Evolutionary conservation across 2,329 filamentous ascomycete genomes (phyloP).

Genomic region (Torrubiella hemipterigena): DNA sequence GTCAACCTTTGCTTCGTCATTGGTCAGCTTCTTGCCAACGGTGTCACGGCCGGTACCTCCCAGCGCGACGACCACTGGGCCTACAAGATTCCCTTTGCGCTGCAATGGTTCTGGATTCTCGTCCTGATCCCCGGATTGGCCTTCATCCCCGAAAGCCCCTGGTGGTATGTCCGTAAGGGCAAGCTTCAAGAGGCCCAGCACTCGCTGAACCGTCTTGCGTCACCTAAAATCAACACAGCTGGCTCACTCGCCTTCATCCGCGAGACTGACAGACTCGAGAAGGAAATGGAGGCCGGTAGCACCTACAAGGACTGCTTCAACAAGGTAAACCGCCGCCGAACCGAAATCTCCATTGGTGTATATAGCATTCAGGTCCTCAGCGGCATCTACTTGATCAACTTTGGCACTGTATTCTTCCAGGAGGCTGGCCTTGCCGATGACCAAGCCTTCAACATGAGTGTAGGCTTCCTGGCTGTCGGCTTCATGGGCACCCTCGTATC

Average conservation of each 20-base stretch:
- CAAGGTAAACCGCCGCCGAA: constrained; percentile 28
- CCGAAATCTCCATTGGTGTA: constrained; percentile 39
- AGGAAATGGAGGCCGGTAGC: constrained; percentile 23
- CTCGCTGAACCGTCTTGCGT: constrained; percentile 5
- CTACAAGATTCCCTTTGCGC: constrained; percentile 21
- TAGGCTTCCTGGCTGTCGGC: constrained; percentile 15
- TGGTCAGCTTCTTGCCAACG: constrained; percentile 21
- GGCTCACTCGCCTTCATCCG: constrained; percentile 15
- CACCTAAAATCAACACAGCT: not conserved
- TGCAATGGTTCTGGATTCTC: constrained; percentile 20
- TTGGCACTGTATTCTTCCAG: constrained; percentile 31
- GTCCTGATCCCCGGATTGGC: constrained; percentile 13
- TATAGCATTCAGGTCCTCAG: constrained; percentile 52
- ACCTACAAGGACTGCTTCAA: constrained; percentile 36
- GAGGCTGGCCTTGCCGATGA: constrained; percentile 25
- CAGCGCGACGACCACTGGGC: constrained; percentile 15
- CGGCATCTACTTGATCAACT: constrained; percentile 52
- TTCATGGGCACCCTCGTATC: constrained; percentile 25
- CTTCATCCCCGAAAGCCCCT: constrained; percentile 18
- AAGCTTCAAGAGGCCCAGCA: constrained; percentile 8
- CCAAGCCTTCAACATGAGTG: constrained; percentile 19
- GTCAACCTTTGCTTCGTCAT: constrained; percentile 31
- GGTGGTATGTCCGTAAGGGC: constrained; percentile 26
- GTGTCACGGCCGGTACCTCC: constrained; percentile 9
- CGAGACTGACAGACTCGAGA: constrained; percentile 26